Conservation (phyloP, 768 basidiomycete species). For the Psilocybe subaeruginosa region DNA sequence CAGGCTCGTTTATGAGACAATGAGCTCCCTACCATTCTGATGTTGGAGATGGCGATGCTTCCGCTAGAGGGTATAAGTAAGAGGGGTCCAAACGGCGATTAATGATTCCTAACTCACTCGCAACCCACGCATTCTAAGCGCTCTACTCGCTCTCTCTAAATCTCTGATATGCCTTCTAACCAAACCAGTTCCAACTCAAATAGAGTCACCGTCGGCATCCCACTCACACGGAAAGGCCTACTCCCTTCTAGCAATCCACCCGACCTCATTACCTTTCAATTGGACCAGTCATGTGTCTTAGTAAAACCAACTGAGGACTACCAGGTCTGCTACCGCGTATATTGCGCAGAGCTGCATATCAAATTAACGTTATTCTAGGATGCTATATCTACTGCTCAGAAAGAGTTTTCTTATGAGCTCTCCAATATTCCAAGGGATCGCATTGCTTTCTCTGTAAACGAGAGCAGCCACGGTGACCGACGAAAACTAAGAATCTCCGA, state of each 20-base stretch:
- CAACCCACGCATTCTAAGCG: background rate
- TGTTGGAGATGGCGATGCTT: too few species aligned
- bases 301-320: conserved; percentile 48
- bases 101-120: background rate
- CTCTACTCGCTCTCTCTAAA: too few species aligned
- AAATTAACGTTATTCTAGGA: conserved; percentile 32
- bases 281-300: conserved; percentile 47
- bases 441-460: conserved; percentile 46
- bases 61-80: too few species aligned
- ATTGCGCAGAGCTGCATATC: background rate
- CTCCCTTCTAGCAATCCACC: conserved; percentile 26
- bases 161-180: background rate
- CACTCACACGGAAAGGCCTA: background rate
- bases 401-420: conserved; percentile 48
- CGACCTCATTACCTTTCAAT: conserved; percentile 56
- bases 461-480: conserved; percentile 33
- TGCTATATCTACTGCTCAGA: conserved; percentile 52
- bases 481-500: conserved; percentile 50
- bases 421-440: conserved; percentile 36
- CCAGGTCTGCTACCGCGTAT: conserved; percentile 34
- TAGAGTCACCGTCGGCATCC: background rate
- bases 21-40: too few species aligned
- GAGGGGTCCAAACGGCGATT: background rate
- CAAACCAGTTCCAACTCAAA: background rate
- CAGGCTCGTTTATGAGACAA: too few species aligned